Evolutionary conservation across 2,329 filamentous ascomycete genomes (phyloP), one percentile per base, ranked within the genome.

Genomic region (Xylariomycetidae sp.): DNA sequence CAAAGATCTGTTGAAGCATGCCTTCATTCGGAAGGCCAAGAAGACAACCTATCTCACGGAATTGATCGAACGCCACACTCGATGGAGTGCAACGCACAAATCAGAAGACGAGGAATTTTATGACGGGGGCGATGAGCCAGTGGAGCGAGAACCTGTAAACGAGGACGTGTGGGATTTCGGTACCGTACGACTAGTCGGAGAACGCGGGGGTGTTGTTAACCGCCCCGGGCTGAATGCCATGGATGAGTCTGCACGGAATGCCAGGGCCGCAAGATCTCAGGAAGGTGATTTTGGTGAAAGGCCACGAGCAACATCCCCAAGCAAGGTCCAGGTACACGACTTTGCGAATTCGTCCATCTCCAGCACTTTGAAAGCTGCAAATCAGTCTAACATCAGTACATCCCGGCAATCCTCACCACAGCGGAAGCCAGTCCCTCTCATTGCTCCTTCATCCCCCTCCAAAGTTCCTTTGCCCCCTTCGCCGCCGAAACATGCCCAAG

Each of bases 91-190:
- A 16, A 83, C 82, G 5, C 81, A 92, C 52, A 88, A 88, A 39
- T 76, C 79, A 22, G 76, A 80, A 20, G 77, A 80, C 11, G 78
- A 85, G 2, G 84, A 88, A 6, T 72, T 77, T 16, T 67, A 72
- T 17, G 79, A 85, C 15, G 70, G 68, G 7, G 69, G 75, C 23
- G 71, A 77, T 29, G 64, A 70, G 10, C 63, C 63, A n/a, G 61
- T 67, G 1, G 73, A 81, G 37, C 74, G 84, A 20, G 63, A 69
- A 43, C 65, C 64, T 13, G 66, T 76, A 6, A 73, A 82, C 41
- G 87, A 96, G 57, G 92, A 97, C 58, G 78, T 97, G 56, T 98
- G 92, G 92, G 92, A 98, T 59, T 98, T 98, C 66, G 92, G 92
- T 27, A 98, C 92, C 0, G 87, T 98, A 33, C 77, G 89, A 36